Evolutionary conservation across 2,329 filamentous ascomycete species (phyloP).

Genomic region (Diplodia corticola): DNA sequence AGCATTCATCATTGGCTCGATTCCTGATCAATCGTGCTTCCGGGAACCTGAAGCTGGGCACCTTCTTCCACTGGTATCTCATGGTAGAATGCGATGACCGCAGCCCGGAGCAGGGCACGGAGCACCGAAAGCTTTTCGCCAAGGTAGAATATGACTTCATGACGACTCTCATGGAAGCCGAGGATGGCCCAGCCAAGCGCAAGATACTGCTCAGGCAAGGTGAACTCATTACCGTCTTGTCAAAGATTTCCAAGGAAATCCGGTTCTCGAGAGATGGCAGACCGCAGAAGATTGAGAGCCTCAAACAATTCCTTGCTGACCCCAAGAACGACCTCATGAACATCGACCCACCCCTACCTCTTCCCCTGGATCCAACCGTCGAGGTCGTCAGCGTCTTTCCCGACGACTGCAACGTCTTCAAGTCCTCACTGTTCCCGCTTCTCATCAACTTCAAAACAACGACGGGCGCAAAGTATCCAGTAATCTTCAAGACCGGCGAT

Average conservation of each 20-base stretch:
- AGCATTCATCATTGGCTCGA: constrained; percentile 80
- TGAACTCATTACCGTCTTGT: constrained; percentile 82
- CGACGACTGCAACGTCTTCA: constrained; percentile 89
- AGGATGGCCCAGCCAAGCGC: constrained; percentile 70
- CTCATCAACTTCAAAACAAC: constrained; percentile 87
- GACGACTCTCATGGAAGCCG: constrained; percentile 73
- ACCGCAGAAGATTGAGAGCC: constrained; percentile 74
- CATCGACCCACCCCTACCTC: constrained; percentile 82
- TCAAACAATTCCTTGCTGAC: constrained; percentile 83
- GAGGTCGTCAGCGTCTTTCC: constrained; percentile 76
- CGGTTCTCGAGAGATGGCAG: constrained; percentile 77
- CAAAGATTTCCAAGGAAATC: constrained; percentile 86
- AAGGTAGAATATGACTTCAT: constrained; percentile 97
- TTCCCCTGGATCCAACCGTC: constrained; percentile 84
- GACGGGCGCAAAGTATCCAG: constrained; percentile 75
- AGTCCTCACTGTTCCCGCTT: constrained; percentile 88
- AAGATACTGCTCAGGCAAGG: constrained; percentile 81
- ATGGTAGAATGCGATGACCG: constrained; percentile 94
- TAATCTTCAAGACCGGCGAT: constrained; percentile 97
- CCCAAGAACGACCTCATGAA: constrained; percentile 82
- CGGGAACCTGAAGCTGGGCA: constrained; percentile 85
- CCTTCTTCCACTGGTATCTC: constrained; percentile 96
- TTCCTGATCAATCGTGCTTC: constrained; percentile 89
- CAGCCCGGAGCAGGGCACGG: constrained; percentile 70
- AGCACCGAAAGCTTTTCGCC: constrained; percentile 82